Base-by-base conservation (phyloP, 768 basidiomycete species). In the Boletus bicolor region DNA sequence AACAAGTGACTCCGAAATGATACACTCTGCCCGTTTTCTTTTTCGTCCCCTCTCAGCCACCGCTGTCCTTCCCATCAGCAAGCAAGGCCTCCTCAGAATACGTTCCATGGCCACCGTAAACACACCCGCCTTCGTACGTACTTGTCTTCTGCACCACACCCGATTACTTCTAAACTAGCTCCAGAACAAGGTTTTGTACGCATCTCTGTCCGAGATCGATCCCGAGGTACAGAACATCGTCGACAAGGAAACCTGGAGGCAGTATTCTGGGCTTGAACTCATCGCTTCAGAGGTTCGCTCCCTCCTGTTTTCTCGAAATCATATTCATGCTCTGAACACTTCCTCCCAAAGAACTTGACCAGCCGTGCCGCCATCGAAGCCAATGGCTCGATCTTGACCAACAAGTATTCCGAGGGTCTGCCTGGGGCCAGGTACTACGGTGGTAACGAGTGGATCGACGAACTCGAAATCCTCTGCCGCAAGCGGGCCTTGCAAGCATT, bases 321-420 rank as follows among this genome's bases (percentile, higher is more conserved):
- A 1, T 24, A 0, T 52, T 51, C 19, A 15, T 10, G 10, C 3
- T 39, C 30, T 48, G 4, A 60, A 30, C 45, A 19, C 28, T 28
- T 8, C 32, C 4, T 19, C 1, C 7, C 24, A 39, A 42, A 96
- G 96, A 98, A 98, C 79, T 77, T 99, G 81, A 98, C 97, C 56
- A 93, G 93, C 65, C 82, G 85, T 66, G 93, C 96, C 26, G 87
- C 91, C 50, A 95, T 98, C 89, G 91, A 98, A 76, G 96, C 95
- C 60, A 98, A 98, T 75, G 97, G 97, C 48, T 98, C 96, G 53
- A 95, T 99, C 72, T 74, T 98, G 70, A 98, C 96, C 71, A 97
- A 97, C 85, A 98, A 98, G 77, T 97, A 97, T 81, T 98, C 97
- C 21, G 97, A 98, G 76, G 97, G 97, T 79, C 91, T 98, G 46